Conservation (phyloP, 495 filamentous ascomycete species). For the Endocarpon pusillum region DNA sequence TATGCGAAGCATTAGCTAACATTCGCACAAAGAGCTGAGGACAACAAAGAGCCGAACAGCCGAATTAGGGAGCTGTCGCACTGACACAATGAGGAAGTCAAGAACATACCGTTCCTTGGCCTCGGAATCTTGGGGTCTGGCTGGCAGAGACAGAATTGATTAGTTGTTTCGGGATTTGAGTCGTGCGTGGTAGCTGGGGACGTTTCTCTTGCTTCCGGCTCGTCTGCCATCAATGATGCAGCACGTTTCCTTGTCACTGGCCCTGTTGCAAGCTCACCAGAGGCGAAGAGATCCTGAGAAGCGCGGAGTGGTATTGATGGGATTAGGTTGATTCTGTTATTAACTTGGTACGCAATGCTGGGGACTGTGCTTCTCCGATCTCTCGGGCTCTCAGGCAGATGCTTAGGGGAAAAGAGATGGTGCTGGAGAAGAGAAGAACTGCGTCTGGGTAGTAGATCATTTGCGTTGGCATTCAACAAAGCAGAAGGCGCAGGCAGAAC, state of each 20-base stretch:
- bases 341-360: background rate
- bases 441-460: constrained; percentile 16
- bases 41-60: constrained; percentile 4
- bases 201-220: constrained; percentile 18
- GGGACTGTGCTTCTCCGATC: constrained; percentile 5
- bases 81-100: background rate
- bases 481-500: constrained; percentile 33
- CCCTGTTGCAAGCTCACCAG: constrained; percentile 5
- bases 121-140: constrained; percentile 85
- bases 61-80: constrained; percentile 1
- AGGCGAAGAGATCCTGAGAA: constrained; percentile 13
- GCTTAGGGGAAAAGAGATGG: constrained; percentile 20
- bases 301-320: constrained; percentile 5
- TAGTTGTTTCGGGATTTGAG: constrained; percentile 12
- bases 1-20: constrained; percentile 22
- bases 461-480: constrained; percentile 26
- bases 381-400: constrained; percentile 3
- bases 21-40: background rate
- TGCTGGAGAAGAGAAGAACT: constrained; percentile 29
- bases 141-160: constrained; percentile 74
- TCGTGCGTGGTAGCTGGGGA: constrained; percentile 13
- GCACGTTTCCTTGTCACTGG: constrained; percentile 13
- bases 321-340: background rate
- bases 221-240: constrained; percentile 20
- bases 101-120: constrained; percentile 77